Evolutionary conservation across 2,329 filamentous ascomycete genomes (phyloP), one percentile per base, ranked within the genome.

Genomic region (Xylaria sp.): DNA sequence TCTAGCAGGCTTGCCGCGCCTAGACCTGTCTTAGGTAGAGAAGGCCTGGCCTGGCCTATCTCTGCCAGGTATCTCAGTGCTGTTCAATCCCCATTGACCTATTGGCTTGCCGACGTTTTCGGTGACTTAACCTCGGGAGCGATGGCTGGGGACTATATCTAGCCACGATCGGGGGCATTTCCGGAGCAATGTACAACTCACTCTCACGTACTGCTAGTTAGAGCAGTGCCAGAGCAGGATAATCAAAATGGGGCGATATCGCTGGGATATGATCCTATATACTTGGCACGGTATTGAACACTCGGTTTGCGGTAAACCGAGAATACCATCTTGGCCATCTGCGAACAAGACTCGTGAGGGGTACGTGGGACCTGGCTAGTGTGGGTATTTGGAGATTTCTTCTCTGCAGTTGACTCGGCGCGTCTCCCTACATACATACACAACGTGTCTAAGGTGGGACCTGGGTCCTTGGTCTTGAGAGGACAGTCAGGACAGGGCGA

Each of bases 361-460:
- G 62, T 63, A 63, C 34, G 47, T 59, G 58, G 36, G 42, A 54
- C 66, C 21, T 30, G 27, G 27, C 14, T 21, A 48, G 51, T 17
- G 67, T 60, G 67, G 63, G 19, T 60, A 67, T 66, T 69, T 67
- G 58, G 67, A 63, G 63, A 69, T 63, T 57, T 60, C 47, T 66
- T 48, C 59, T 7, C 30, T 36, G 36, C 42, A 39, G 59, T 60
- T 53, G 63, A 63, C 64, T 60, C 51, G 36, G 55, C 48, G 42
- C 42, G 42, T 53, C 32, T 12, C 14, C 30, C 7, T 30, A 34
- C 27, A 51, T n/a, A n/a, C n/a, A n/a, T n/a, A 42, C 24, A 12
- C 30, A 36, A 32, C 51, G 42, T 47, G 42, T 47, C 14, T 47
- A 47, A 19, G 42, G n/a, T n/a, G 42, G 42, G 42, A 19, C 42